These are phyloP conservation scores for Aspergillus fijiensis DNA, from an alignment of 2,329 filamentous ascomycete species.

Conservation along the genomic window DNA sequence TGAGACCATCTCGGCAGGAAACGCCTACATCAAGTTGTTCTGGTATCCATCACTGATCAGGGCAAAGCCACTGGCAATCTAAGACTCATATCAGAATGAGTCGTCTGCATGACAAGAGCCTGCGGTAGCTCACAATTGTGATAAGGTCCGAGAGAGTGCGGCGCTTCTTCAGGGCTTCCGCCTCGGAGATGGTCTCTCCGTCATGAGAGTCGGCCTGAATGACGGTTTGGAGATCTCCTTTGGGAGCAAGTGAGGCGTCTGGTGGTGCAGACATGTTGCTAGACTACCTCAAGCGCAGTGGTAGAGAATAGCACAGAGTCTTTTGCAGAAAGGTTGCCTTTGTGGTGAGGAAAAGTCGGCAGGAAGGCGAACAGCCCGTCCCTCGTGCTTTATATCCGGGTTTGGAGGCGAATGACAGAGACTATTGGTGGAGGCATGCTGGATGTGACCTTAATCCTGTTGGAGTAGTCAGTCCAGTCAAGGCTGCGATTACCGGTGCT, in stretches of 20 bases:
- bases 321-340: no score
- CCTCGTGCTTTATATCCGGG: neutral
- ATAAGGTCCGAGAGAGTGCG: neutral
- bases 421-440: neutral
- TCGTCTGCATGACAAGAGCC: neutral
- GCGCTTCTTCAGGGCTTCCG: neutral
- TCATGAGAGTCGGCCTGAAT: neutral
- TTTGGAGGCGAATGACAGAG: neutral
- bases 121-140: neutral
- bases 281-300: neutral
- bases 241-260: neutral
- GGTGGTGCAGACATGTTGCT: neutral
- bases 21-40: slow-evolving; percentile 4
- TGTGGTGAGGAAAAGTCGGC: no score
- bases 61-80: slow-evolving; percentile 6
- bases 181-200: neutral
- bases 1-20: neutral
- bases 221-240: neutral
- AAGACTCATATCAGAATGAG: neutral
- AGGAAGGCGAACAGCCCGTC: neutral
- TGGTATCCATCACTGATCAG: slow-evolving; percentile 9
- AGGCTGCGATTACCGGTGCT: neutral
- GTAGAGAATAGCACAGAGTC: no score
- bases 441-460: neutral
- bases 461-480: neutral